Conservation (phyloP, 2,329 filamentous ascomycete species). For the Aaosphaeria pasadenensis region DNA sequence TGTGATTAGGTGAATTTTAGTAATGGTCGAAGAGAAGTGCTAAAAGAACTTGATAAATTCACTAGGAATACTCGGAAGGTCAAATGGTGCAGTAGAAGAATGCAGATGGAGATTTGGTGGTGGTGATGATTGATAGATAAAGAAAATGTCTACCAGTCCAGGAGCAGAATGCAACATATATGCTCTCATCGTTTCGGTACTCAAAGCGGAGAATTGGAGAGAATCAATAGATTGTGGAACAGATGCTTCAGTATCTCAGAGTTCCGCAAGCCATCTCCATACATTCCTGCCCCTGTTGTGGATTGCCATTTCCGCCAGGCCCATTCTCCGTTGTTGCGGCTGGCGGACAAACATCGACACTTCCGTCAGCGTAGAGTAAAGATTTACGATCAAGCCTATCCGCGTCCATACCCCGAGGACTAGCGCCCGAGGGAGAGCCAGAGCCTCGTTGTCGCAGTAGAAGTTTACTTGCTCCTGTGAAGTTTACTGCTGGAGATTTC, state of each 20-base stretch:
- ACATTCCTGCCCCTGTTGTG: conserved; percentile 15
- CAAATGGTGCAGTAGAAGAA: background rate
- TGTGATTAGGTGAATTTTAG: conserved; percentile 13
- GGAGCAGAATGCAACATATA: conserved; percentile 28
- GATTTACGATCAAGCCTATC: background rate
- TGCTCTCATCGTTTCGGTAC: conserved; percentile 23
- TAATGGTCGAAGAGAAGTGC: conserved; percentile 1
- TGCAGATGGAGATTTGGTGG: conserved; percentile 2
- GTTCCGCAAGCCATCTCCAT: conserved; percentile 16
- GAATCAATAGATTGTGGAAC: conserved; percentile 17
- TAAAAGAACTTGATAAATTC: no score
- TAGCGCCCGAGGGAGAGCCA: conserved; percentile 30
- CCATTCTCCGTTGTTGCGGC: conserved; percentile 19
- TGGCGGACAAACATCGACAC: conserved; percentile 23
- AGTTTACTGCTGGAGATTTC: conserved; percentile 14
- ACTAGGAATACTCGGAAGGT: background rate
- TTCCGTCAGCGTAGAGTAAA: conserved; percentile 11
- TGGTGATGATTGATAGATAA: conserved; percentile 9
- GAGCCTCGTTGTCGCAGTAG: conserved; percentile 13
- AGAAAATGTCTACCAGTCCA: conserved; percentile 2
- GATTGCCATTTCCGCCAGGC: conserved; percentile 1
- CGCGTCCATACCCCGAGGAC: conserved; percentile 17
- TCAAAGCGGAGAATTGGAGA: conserved; percentile 25
- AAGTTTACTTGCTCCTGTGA: conserved; percentile 1
- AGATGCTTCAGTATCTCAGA: conserved; percentile 1